Evolutionary conservation across 2,329 filamentous ascomycete genomes (phyloP), one percentile per base, ranked within the genome.

Genomic region (Colletotrichum horii): DNA sequence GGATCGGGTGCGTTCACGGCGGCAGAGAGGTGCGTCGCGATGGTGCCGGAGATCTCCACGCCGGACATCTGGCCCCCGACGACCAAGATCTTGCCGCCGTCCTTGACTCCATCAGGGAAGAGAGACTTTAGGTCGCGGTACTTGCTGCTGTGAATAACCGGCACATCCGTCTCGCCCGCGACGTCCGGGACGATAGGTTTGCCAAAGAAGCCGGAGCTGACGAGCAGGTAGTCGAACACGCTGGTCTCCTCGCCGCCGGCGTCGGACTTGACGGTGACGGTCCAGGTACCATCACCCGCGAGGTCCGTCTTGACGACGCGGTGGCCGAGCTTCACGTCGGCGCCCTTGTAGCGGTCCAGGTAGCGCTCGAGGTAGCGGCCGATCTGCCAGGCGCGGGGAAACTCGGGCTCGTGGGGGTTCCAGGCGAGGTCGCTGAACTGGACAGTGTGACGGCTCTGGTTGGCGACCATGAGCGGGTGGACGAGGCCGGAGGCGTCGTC

Each of bases 31-130:
- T 96, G 92, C 6, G 91, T 88, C 14, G 94, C 94, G 66, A 96
- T 90, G 3, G 93, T 92, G 12, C 91, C 93, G 0, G 94, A 93
- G 65, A 93, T 93, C 85, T 97, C 95, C 7, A 94, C 91, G 1
- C 94, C 95, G 3, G 94, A 96, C 89, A 97, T 96, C 79, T 96
- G 94, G 1, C 94, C 95, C 1, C 95, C 95, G 1, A 96, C 91
- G 1, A 97, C 87, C 2, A 95, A 87, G 19, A 97, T 91, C 80
- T 93, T 94, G 22, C 91, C 90, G 2, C 87, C 87, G 1, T 80
- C 79, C 6, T 77, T 71, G 3, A 85, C 81, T 0, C 83, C 79
- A 24, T 78, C 55, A 0, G 83, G 84, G 2, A 93, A 79, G 4
- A 93, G 82, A 11, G 81, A 82, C 32, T 87, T 79, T 3, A 94